Conservation (phyloP, 192 early-diverging fungal species). For the Entrophospora sp. region DNA sequence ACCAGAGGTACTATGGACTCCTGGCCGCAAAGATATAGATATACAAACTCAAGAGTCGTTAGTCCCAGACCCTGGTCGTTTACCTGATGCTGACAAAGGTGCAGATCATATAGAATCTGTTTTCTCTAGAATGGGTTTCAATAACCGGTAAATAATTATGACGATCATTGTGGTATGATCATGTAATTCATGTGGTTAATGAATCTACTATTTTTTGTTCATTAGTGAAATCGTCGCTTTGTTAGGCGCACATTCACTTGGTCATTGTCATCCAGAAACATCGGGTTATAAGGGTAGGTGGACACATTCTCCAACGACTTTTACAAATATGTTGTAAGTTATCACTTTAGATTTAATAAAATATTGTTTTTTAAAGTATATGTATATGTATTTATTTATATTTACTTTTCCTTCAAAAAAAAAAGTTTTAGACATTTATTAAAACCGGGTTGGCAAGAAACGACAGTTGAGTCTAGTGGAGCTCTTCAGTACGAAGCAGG, state of each 20-base stretch:
- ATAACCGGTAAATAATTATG: constrained; percentile 22
- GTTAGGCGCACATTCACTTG: constrained; percentile 58
- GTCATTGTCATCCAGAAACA: constrained; percentile 53
- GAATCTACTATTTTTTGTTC: background rate
- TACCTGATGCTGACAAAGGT: constrained; percentile 55
- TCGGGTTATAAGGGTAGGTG: constrained; percentile 52
- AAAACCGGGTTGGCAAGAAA: constrained; percentile 23
- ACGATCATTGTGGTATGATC: background rate
- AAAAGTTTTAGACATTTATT: constrained; percentile 28
- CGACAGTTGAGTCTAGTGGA: background rate
- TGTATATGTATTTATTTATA: too few species aligned
- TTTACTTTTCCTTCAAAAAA: constrained; percentile 12
- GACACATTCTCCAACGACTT: constrained; percentile 35
- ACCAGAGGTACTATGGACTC: constrained; percentile 55
- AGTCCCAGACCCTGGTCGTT: constrained; percentile 56
- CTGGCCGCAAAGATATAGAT: constrained; percentile 52
- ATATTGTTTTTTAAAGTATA: constrained; percentile 32
- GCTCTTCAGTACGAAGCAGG: constrained; percentile 18
- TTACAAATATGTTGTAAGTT: constrained; percentile 42
- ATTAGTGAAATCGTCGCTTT: constrained; percentile 60
- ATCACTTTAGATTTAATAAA: background rate
- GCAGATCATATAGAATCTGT: constrained; percentile 48
- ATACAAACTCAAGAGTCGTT: constrained; percentile 32
- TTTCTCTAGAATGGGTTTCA: constrained; percentile 65
- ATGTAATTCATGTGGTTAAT: background rate